phyloP scores from a whole-genome alignment of 768 basidiomycete genomes.

The Boletus coccyginus region DNA sequence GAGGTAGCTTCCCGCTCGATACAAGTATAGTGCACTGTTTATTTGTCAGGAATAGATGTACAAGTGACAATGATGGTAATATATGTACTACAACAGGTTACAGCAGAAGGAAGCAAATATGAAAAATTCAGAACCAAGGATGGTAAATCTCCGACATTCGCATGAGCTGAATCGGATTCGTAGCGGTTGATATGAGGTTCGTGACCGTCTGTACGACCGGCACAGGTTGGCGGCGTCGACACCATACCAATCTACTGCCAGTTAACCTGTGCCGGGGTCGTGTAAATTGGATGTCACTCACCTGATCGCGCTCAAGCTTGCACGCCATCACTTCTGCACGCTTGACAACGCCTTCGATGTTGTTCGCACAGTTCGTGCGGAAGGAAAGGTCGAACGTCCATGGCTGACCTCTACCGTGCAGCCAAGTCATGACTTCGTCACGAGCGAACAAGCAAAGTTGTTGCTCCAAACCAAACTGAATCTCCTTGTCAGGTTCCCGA shows the following conservation, averaged over 20 bases:
- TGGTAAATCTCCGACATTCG: constrained; percentile 84
- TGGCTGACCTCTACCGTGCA: constrained; percentile 54
- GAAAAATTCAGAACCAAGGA: constrained; percentile 68
- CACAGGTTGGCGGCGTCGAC: constrained; percentile 20
- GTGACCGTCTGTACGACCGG: constrained; percentile 81
- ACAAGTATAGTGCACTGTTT: background rate
- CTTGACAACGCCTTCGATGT: constrained; percentile 71
- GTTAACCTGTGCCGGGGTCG: background rate
- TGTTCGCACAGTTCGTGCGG: constrained; percentile 55
- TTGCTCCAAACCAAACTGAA: constrained; percentile 87
- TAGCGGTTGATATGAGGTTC: constrained; percentile 80
- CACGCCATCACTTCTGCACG: constrained; percentile 83
- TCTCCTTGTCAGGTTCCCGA: background rate
- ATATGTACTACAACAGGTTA: background rate
- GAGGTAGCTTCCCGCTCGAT: background rate
- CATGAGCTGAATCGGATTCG: constrained; percentile 80
- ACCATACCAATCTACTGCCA: constrained; percentile 18
- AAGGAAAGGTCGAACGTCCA: constrained; percentile 58
- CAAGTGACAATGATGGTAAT: background rate
- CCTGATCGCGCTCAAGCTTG: constrained; percentile 82
- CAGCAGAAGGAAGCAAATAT: background rate
- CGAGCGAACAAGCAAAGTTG: constrained; percentile 88
- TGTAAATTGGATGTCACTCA: constrained; percentile 23
- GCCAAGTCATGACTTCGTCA: constrained; percentile 87
- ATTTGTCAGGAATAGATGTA: constrained; percentile 1